Conservation (phyloP, 805 yeast species). For the Isabelozyma pseudorhagii region DNA sequence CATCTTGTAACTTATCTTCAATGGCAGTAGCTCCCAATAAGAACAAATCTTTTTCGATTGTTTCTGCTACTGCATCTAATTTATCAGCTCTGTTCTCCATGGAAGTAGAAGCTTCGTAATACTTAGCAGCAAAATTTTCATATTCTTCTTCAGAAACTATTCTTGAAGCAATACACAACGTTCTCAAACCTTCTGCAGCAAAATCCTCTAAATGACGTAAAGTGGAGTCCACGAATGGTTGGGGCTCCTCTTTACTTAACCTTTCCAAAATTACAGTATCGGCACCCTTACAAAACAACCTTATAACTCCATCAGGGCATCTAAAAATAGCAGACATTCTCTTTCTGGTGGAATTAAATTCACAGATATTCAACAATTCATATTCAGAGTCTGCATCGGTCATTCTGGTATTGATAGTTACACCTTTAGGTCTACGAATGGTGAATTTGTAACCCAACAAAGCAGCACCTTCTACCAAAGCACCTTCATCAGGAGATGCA, state of each 20-base stretch:
- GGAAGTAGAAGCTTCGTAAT: constrained; percentile 80
- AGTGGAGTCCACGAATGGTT: constrained; percentile 81
- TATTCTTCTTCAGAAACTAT: constrained; percentile 80
- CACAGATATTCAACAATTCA: constrained; percentile 87
- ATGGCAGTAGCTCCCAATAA: constrained; percentile 96
- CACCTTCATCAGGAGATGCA: constrained; percentile 99
- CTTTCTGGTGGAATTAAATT: constrained; percentile 95
- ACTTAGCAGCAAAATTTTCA: constrained; percentile 58
- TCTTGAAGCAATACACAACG: constrained; percentile 87
- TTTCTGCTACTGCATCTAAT: constrained; percentile 85
- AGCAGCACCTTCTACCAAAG: constrained; percentile 95
- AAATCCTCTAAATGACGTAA: constrained; percentile 89
- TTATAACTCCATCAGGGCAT: constrained; percentile 89
- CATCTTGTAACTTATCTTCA: constrained; percentile 96
- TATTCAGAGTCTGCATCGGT: constrained; percentile 52
- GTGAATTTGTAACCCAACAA: constrained; percentile 78
- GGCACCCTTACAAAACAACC: constrained; percentile 94
- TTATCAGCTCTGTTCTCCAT: constrained; percentile 69
- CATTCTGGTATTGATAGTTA: constrained; percentile 55
- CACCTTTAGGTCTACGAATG: constrained; percentile 80
- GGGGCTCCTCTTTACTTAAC: constrained; percentile 52
- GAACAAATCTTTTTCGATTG: constrained; percentile 75
- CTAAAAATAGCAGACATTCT: constrained; percentile 95
- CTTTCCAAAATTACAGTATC: constrained; percentile 94
- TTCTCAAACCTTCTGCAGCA: constrained; percentile 94